Evolutionary conservation across 129 eudicot genomes (phyloP), one percentile per base, ranked within the genome.

Genomic region (Heracleum sosnowskyi): DNA sequence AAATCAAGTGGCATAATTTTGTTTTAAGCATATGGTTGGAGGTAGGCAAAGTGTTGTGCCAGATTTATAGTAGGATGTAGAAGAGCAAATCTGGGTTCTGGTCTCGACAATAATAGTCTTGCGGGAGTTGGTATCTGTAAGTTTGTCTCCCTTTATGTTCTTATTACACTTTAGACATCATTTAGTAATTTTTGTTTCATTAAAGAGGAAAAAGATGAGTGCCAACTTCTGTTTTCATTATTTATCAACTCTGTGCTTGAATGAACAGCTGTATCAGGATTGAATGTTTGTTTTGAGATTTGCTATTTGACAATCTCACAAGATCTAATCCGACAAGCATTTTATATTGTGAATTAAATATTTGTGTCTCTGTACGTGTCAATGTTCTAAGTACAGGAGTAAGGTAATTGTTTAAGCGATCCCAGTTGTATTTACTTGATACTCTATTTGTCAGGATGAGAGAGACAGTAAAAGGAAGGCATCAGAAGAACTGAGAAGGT

Each of bases 401-500:
- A 77, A 47, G 57, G 34, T 57, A 68, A 73, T 51, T 66, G 69
- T 63, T 33, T 73, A 40, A 10, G 36, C 13, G 36, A 39, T 76
- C 80, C 77, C 24, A 41, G 53, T n/a, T 80, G 64, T 80, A 36
- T 15, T 60, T 82, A 71, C 35, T 78, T 82, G 75, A 29, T 62
- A 49, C 46, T 83, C 22, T 51, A 66, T 80, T 78, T 88, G 45
- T 62, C 96, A 96, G 99, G 99, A 96, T 80, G 99, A 92, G 89
- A 90, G 87, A 81, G 86, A 81, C 80, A 87, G 80, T 81, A 92
- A 89, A 81, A 85, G 90, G 64, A 92, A 92, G 90, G 92, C 89
- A 42, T 70, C 82, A 57, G 92, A 90, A 86, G 99, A 96, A n/a
- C 92, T 90, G 79, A 81, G 90, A 85, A 91, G 91, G 98, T 91